phyloP scores from a whole-genome alignment of 1,284 basidiomycete genomes.

The Phlebopus sp. region DNA sequence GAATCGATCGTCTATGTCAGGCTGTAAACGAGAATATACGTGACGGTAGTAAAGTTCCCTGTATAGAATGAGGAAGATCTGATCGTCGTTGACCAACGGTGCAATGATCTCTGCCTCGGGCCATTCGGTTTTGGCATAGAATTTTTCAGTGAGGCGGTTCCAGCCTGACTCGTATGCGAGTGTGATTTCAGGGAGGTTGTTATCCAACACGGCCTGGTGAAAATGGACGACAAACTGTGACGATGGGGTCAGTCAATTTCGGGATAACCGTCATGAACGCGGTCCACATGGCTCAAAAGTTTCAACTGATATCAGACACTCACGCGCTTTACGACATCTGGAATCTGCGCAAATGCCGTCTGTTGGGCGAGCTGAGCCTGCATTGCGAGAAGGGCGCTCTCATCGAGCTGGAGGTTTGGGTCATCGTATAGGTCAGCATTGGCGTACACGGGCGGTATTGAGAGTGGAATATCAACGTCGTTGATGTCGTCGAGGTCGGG shows the following conservation, averaged over 20 bases:
- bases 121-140: slow-evolving; percentile 94
- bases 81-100: slow-evolving; percentile 91
- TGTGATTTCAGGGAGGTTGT: slow-evolving; percentile 86
- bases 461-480: slow-evolving; percentile 68
- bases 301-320: slow-evolving; percentile 33
- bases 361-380: slow-evolving; percentile 82
- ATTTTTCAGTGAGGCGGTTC: slow-evolving; percentile 96
- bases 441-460: slow-evolving; percentile 58
- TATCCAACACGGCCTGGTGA: slow-evolving; percentile 83
- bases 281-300: neutral
- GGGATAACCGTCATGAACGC: neutral
- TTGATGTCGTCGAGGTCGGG: slow-evolving; percentile 71
- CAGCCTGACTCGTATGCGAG: slow-evolving; percentile 94
- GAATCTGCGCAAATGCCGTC: slow-evolving; percentile 72
- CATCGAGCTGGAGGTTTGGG: slow-evolving; percentile 51
- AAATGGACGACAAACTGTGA: slow-evolving; percentile 86
- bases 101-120: slow-evolving; percentile 95
- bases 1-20: slow-evolving; percentile 96
- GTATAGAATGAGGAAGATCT: slow-evolving; percentile 94
- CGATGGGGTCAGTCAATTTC: neutral
- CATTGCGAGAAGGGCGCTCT: slow-evolving; percentile 61
- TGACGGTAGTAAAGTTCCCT: slow-evolving; percentile 93
- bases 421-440: slow-evolving; percentile 70
- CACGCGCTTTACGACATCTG: slow-evolving; percentile 78
- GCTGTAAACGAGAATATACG: slow-evolving; percentile 92